A percentile compares a stretch with the other conserved stretches of the same genome.
These are phyloP conservation scores for Drosera capensis DNA, from an alignment of 148 eudicot species.

Conservation along the genomic window DNA sequence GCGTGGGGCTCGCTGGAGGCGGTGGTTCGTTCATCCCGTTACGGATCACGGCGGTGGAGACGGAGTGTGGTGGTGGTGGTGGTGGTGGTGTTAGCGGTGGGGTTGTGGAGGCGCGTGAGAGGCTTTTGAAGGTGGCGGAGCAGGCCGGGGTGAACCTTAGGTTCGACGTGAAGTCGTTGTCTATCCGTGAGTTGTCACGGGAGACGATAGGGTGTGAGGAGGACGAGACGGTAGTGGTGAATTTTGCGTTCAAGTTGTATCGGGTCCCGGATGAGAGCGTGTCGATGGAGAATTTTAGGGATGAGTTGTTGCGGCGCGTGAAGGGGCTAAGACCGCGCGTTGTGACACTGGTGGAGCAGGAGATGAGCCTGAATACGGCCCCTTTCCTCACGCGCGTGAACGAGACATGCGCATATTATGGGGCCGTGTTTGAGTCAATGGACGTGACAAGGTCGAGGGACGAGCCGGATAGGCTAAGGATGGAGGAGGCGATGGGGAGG, in stretches of 20 bases:
- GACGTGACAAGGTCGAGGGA: conserved; percentile 29
- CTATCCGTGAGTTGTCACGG: conserved; percentile 22
- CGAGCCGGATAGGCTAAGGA: conserved; percentile 29
- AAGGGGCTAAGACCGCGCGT: conserved; percentile 41
- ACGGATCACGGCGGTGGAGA: conserved; percentile 44
- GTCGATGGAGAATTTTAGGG: conserved; percentile 65
- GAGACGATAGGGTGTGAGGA: conserved; percentile 35
- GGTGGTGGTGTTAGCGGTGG: conserved; percentile 5
- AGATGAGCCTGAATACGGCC: conserved; percentile 60
- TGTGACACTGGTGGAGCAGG: conserved; percentile 82
- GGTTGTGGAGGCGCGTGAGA: conserved; percentile 23
- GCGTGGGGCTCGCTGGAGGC: not conserved
- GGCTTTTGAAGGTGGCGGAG: conserved; percentile 19
- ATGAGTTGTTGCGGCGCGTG: conserved; percentile 68
- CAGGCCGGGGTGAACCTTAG: conserved; percentile 19
- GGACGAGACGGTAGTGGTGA: conserved; percentile 52
- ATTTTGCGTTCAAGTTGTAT: conserved; percentile 44
- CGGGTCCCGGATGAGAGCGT: conserved; percentile 82
- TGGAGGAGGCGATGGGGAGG: conserved; percentile 64
- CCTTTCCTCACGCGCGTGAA: conserved; percentile 52
- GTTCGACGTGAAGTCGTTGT: conserved; percentile 16
- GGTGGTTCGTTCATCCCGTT: conserved; percentile 4
- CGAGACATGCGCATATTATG: conserved; percentile 41
- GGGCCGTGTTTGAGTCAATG: conserved; percentile 56
- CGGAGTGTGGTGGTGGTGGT: conserved; percentile 17